Percentiles rank a stretch among this genome's conserved stretches.
Conservation (phyloP, 108 stramenopile genomes). For the Fistulifera solaris region DNA sequence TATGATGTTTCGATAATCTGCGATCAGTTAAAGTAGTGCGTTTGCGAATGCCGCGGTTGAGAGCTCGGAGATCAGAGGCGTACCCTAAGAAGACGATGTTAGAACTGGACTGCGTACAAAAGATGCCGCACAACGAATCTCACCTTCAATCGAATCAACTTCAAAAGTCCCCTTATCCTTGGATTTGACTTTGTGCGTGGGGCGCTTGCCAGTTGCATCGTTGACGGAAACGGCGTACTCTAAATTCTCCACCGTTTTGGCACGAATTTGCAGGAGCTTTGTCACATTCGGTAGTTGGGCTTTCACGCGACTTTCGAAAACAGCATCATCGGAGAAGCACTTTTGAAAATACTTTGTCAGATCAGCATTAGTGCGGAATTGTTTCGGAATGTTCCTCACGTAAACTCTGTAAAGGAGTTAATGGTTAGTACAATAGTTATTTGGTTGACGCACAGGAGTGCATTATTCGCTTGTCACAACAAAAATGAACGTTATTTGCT, state of each 20-base stretch:
- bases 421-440: background rate
- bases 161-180: background rate
- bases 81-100: too few relatives aligned
- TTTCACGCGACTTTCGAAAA: slow-evolving; percentile 18
- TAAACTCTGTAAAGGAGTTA: slow-evolving; percentile 22
- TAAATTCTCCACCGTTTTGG: slow-evolving; percentile 14
- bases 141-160: slow-evolving; percentile 10
- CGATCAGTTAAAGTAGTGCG: too few relatives aligned
- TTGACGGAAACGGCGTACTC: slow-evolving; percentile 29
- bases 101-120: too few relatives aligned
- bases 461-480: too few relatives aligned
- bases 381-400: slow-evolving; percentile 36
- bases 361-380: slow-evolving; percentile 28
- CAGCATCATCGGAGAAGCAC: slow-evolving; percentile 21
- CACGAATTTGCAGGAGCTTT: slow-evolving; percentile 13
- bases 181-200: background rate
- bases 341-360: slow-evolving; percentile 36
- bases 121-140: too few relatives aligned
- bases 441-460: too few relatives aligned
- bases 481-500: too few relatives aligned
- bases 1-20: too few relatives aligned
- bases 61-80: too few relatives aligned
- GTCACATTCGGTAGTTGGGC: slow-evolving; percentile 16
- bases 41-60: too few relatives aligned
- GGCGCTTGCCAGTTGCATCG: slow-evolving; percentile 10